Conservation (phyloP, 345 rosid genomes). For the Boechera retrofracta region DNA sequence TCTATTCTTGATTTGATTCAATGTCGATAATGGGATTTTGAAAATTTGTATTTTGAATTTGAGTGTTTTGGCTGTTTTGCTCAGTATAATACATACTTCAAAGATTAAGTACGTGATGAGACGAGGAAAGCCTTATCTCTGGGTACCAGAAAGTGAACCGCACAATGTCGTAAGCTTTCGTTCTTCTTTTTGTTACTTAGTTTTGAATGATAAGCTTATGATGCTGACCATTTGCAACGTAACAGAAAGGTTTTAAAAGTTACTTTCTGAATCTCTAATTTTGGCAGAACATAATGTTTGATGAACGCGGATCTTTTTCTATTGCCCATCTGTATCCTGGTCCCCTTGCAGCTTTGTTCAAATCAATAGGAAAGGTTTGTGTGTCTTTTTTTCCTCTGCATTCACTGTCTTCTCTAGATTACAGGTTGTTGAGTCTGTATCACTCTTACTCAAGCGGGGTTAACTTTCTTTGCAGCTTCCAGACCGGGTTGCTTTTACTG, state of each 20-base stretch:
- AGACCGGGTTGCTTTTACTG: conserved; percentile 72
- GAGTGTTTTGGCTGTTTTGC: conserved; percentile 5
- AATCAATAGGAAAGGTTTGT: conserved; percentile 67
- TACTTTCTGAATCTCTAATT: conserved; percentile 2
- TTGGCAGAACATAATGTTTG: conserved; percentile 74
- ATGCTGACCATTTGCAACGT: neutral
- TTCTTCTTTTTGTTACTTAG: conserved; percentile 15
- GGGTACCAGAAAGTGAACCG: conserved; percentile 78
- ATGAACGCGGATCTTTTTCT: conserved; percentile 82
- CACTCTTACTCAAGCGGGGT: neutral
- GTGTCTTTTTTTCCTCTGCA: conserved; percentile 17
- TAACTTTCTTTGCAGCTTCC: conserved; percentile 66
- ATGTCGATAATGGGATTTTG: neutral
- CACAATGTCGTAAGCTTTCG: conserved; percentile 74
- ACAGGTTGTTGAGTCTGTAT: neutral
- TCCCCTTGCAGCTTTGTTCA: conserved; percentile 62
- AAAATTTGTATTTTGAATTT: neutral
- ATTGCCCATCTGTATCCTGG: conserved; percentile 75
- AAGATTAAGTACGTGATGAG: conserved; percentile 77
- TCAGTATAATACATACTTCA: conserved; percentile 70
- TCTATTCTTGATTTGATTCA: neutral
- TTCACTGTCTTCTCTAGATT: conserved; percentile 22
- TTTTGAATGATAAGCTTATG: neutral
- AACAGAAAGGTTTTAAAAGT: neutral
- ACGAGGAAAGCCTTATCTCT: conserved; percentile 79